Percentiles rank a stretch among this genome's conserved stretches.
Evolutionary conservation across 2,329 filamentous ascomycete species (phyloP).

Genomic region (Zymoseptoria passerinii): DNA sequence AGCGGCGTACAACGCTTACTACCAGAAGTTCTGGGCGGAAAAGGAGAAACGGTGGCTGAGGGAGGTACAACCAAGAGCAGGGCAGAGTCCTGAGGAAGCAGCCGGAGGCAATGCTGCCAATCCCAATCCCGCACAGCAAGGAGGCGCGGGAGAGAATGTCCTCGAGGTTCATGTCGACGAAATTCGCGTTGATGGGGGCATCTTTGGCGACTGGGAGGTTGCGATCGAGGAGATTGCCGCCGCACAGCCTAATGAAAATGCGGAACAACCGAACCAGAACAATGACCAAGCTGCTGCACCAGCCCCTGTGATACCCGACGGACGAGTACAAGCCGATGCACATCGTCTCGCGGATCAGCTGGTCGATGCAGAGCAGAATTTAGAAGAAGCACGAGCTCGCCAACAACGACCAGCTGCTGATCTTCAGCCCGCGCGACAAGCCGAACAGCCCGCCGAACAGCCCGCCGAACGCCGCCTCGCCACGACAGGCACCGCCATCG

Average conservation of each 20-base stretch:
- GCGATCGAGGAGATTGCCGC: slow-evolving; percentile 30
- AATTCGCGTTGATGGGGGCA: slow-evolving; percentile 29
- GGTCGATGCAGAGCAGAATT: slow-evolving; percentile 2
- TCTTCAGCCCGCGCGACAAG: slow-evolving; percentile 8
- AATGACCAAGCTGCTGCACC: slow-evolving; percentile 2
- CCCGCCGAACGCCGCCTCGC: slow-evolving; percentile 36
- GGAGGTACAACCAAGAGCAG: slow-evolving; percentile 50
- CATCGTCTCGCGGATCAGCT: slow-evolving; percentile 1
- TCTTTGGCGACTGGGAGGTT: slow-evolving; percentile 37
- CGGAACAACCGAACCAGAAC: neutral
- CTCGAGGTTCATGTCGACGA: slow-evolving; percentile 32
- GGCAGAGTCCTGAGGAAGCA: slow-evolving; percentile 26
- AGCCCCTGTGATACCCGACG: neutral
- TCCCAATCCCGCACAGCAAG: slow-evolving; percentile 6
- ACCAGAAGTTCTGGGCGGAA: slow-evolving; percentile 50
- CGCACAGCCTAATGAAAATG: neutral
- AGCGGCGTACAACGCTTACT: slow-evolving; percentile 54
- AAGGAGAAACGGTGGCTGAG: slow-evolving; percentile 54
- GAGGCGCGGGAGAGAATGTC: slow-evolving; percentile 21
- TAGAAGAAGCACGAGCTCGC: neutral
- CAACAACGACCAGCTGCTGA: slow-evolving; percentile 7
- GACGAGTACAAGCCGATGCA: neutral
- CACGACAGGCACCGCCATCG: slow-evolving; percentile 47
- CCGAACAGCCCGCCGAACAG: slow-evolving; percentile 18
- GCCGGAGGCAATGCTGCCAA: slow-evolving; percentile 13